Percentiles rank a stretch among this genome's conserved stretches.
Evolutionary conservation across 441 rosid species (phyloP).

Genomic region (Macaranga tanarius): DNA sequence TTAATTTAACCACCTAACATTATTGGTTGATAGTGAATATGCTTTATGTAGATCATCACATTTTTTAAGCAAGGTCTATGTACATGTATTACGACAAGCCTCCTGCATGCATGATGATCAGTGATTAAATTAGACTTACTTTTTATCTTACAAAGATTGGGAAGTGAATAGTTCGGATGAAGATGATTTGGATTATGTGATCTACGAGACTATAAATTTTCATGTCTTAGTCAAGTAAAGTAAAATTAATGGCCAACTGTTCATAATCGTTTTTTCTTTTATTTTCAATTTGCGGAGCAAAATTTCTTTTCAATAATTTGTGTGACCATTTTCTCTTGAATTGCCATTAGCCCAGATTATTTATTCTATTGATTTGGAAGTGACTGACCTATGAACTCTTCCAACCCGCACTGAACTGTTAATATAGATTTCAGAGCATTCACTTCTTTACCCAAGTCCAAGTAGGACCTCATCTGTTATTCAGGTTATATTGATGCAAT

Average conservation of each 20-base stretch:
- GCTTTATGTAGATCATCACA: background rate
- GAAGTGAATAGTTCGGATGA: no score
- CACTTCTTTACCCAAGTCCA: no score
- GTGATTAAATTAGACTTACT: no score
- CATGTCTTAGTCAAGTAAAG: no score
- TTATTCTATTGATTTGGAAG: background rate
- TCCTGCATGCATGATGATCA: no score
- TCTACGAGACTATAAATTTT: no score
- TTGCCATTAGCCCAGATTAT: background rate
- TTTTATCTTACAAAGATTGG: no score
- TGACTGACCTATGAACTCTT: background rate
- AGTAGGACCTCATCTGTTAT: no score
- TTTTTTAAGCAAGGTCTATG: background rate
- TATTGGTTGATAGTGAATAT: background rate
- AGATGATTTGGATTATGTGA: background rate
- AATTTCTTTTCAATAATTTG: background rate
- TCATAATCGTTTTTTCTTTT: background rate
- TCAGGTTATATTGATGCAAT: no score
- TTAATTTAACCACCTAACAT: background rate
- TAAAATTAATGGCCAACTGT: background rate
- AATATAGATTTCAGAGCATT: no score
- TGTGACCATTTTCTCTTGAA: background rate
- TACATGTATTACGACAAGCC: no score
- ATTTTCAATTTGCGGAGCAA: no score
- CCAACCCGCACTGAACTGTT: background rate